Evolutionary conservation across 2,329 filamentous ascomycete genomes (phyloP), one percentile per base, ranked within the genome.

Genomic region (Fusarium brachygibbosum): DNA sequence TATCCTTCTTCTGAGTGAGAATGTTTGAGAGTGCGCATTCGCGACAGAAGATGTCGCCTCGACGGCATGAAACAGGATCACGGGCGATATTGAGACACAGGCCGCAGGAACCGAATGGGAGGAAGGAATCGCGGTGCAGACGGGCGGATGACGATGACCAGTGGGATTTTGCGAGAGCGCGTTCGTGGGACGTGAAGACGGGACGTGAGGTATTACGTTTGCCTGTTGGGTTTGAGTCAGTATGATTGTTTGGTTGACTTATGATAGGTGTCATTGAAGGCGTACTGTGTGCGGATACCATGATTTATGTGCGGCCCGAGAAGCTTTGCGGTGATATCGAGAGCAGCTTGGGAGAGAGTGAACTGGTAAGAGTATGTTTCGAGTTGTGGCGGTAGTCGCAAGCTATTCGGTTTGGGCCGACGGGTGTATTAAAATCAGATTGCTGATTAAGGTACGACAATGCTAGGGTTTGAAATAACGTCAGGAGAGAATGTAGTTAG

Each of bases 111-210:
- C 91, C 93, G 78, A 98, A 97, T 7, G 93, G 91, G 13, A 98
- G 88, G 79, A 97, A 98, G 58, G 93, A 96, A 77, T 98, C 96
- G 76, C 95, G 91, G 23, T 88, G 90, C 34, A 98, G 89, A 53
- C 93, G 92, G n/a, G 94, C 93, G 52, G 91, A 89, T 70, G 91
- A 92, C 11, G 91, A 88, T 72, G 91, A 89, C 94, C 96, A 98
- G 72, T 90, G 89, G 19, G 88, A 87, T 75, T 94, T 93, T 63
- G 97, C 91, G 50, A 95, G 87, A 52, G 88, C 87, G 71, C 96
- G 91, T 82, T 98, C 96, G 82, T 98, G 90, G 25, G 93, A 90
- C 34, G 96, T 98, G 84, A 98, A 98, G 80, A 98, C 94, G 41
- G 94, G 90, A 44, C 95, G 90, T 44, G 93, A 95, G 44, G 94